phyloP scores from a whole-genome alignment of 805 yeast species.

The Wickerhamomyces hampshirensis region DNA sequence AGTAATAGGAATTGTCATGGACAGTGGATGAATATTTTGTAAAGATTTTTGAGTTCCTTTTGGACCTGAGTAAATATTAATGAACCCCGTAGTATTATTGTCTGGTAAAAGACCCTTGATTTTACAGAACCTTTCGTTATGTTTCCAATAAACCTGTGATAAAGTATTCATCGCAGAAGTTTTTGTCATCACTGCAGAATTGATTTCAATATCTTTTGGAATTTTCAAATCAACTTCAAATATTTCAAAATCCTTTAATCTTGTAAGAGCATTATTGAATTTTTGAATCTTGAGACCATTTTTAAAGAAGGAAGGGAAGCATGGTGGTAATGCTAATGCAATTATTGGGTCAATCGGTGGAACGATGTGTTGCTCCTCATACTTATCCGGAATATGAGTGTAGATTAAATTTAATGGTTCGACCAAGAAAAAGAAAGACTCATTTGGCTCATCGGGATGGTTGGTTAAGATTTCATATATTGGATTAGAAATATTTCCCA shows the following conservation, averaged over 20 bases:
- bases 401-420: slow-evolving; percentile 72
- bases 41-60: slow-evolving; percentile 54
- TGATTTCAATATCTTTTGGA: slow-evolving; percentile 66
- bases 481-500: slow-evolving; percentile 58
- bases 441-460: slow-evolving; percentile 26
- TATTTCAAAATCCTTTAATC: slow-evolving; percentile 68
- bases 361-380: slow-evolving; percentile 76
- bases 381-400: slow-evolving; percentile 81
- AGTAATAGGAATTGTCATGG: slow-evolving; percentile 68
- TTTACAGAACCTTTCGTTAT: slow-evolving; percentile 59
- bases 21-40: slow-evolving; percentile 60
- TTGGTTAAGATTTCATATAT: slow-evolving; percentile 36
- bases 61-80: slow-evolving; percentile 69
- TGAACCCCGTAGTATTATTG: slow-evolving; percentile 59
- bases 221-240: slow-evolving; percentile 73
- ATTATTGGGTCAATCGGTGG: slow-evolving; percentile 80
- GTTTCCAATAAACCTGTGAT: slow-evolving; percentile 75
- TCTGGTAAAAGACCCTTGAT: slow-evolving; percentile 80
- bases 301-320: slow-evolving; percentile 74
- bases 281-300: slow-evolving; percentile 55
- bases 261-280: slow-evolving; percentile 73
- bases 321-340: slow-evolving; percentile 77
- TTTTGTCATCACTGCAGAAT: slow-evolving; percentile 52
- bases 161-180: slow-evolving; percentile 44
- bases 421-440: slow-evolving; percentile 66